Evolutionary conservation across 1,284 basidiomycete genomes (phyloP), one percentile per base, ranked within the genome.

Genomic region (Erythrobasidium hasegawianum): DNA sequence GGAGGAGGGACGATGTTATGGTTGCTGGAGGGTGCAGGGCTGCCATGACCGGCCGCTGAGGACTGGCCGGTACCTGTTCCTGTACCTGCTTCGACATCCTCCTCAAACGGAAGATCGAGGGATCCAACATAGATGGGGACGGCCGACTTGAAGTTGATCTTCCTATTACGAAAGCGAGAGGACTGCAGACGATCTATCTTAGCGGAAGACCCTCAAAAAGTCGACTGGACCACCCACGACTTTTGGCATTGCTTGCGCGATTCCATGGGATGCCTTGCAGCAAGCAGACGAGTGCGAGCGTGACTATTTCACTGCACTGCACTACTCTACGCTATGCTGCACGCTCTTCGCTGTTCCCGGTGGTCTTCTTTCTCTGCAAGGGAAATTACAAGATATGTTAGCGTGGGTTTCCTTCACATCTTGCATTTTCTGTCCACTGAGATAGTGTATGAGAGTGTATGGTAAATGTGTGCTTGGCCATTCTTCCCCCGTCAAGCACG

Each of bases 71-170:
- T 58, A 1, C 57, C 50, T 22, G 64, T 50, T 20, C 58, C 61
- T 4, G 57, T 58, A 54, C 70, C 71, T 11, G 73, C 68, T 49
- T 72, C 71, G 55, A 71, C 67, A 54, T 68, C 71, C n/a, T 72
- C 70, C 18, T 70, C 70, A 50, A 67, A 70, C 8, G 65, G 64
- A 47, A 71, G 62, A 33, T 71, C 72, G 52, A 71, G 67, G 13
- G 61, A 47, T 50, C 75, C 75, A 50, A 71, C 68, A 45, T 68
- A 70, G 65, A 76, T 69, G 38, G 70, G 59, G 69, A 76, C 72
- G 20, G 73, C 73, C 29, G 73, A 71, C 68, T 75, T 76, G 71
- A 73, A 75, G 47, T 74, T 74, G 70, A 76, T 72, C 68, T 76
- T 76, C 59, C 74, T 73, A 70, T 74, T 75, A 47, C 75, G 75